phyloP scores from a whole-genome alignment of 140 eudicot genomes.

The Cichorium intybus region DNA sequence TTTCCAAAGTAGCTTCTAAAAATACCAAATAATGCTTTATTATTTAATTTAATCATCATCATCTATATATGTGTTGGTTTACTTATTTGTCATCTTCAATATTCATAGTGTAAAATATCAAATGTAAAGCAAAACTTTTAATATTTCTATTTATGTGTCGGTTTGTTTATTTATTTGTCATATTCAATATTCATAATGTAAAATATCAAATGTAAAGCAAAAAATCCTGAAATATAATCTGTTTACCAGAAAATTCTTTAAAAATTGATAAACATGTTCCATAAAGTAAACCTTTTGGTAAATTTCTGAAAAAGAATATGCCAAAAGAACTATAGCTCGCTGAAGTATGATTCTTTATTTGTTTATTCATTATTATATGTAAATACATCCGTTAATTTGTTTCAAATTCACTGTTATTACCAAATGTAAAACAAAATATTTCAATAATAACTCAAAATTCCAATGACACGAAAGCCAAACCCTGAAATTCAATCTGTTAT shows the following conservation, averaged over 20 bases:
- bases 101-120: no score
- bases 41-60: not conserved
- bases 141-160: no score
- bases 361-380: not conserved
- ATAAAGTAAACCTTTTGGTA: not conserved
- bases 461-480: constrained; percentile 9
- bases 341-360: not conserved
- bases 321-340: not conserved
- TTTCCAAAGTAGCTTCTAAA: not conserved
- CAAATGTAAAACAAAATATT: not conserved
- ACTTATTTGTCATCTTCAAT: no score
- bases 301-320: not conserved
- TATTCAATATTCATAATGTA: constrained; percentile 1
- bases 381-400: not conserved
- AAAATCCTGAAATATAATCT: not conserved
- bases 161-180: no score
- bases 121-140: no score
- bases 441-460: not conserved
- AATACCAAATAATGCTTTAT: not conserved
- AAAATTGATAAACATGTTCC: not conserved
- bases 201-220: not conserved
- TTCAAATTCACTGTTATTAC: not conserved
- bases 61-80: not conserved
- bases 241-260: not conserved
- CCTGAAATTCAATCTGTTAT: not conserved